These are phyloP conservation scores for Immersiella caudata DNA, from an alignment of 495 filamentous ascomycete genomes.

Conservation along the genomic window DNA sequence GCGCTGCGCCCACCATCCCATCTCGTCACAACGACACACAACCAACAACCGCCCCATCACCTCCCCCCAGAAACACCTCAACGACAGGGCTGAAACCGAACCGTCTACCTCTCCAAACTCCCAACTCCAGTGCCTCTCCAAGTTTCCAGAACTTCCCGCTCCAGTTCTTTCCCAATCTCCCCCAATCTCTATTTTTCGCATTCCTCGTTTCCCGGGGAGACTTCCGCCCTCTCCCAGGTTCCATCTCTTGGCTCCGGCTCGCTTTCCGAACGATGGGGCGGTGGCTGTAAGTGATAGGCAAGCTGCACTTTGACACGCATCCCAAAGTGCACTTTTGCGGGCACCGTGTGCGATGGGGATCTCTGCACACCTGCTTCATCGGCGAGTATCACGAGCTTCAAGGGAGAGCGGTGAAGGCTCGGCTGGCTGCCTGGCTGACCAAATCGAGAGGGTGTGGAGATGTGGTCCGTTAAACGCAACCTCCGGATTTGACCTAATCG, in stretches of 20 bases:
- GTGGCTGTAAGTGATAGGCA: too few species aligned
- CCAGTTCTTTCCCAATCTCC: not conserved
- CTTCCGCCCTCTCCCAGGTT: not conserved
- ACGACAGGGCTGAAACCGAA: not conserved
- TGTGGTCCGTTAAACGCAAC: too few species aligned
- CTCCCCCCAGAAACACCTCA: not conserved
- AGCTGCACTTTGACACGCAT: conserved; percentile 7
- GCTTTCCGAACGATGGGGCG: not conserved
- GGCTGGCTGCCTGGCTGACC: too few species aligned
- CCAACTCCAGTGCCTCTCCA: not conserved
- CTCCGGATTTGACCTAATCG: too few species aligned
- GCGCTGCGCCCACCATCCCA: not conserved
- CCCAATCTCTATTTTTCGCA: too few species aligned
- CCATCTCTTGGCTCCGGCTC: not conserved
- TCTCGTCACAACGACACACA: not conserved
- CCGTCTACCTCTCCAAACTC: not conserved
- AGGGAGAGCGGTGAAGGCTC: too few species aligned
- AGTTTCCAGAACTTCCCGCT: not conserved
- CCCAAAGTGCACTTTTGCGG: not conserved
- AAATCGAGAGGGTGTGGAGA: too few species aligned
- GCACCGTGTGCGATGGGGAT: too few species aligned
- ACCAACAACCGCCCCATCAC: not conserved
- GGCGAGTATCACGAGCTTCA: too few species aligned
- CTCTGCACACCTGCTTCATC: too few species aligned
- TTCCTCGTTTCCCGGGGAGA: not conserved